Evolutionary conservation across 2,329 filamentous ascomycete genomes (phyloP), one percentile per base, ranked within the genome.

Genomic region (Colletotrichum tamarilloi): DNA sequence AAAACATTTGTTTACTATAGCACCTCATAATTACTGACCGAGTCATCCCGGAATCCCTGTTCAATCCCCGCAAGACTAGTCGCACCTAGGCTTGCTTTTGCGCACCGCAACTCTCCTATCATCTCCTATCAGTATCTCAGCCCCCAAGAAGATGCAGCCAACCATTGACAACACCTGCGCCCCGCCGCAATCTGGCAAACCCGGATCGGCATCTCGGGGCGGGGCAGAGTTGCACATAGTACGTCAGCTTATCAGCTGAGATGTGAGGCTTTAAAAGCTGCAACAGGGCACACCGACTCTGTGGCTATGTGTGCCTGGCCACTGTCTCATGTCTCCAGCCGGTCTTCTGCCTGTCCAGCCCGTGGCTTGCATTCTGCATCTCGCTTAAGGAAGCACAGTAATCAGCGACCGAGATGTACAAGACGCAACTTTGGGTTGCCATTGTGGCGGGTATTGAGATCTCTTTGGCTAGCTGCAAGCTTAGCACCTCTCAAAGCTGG

Each of bases 211-310:
- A 22, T 56, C 16, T 22, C 52, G 52, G 24, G 35, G 62, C 62
- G 62, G 62, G 62, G 62, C 62, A 57, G 12, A 49, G 52, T 22
- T 57, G 11, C 32, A 42, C 38, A 16, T 14, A 42, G 14, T 2
- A 42, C 22, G 12, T 49, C 38, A 55, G 52, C 62, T 55, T 56
- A 57, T 57, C 62, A 65, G 62, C 28, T 63, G 46, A 56, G 49
- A n/a, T 28, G 38, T 11, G n/a, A 22, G 62, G 32, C 52, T 42
- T 42, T 56, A 5, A 42, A 55, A 22, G 49, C 16, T 22, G 32
- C 26, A 28, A 65, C 11, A 42, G 49, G 49, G 19, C 14, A 38
- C 8, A 12, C 22, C 22, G 46, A 14, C 46, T 32, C 14, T 55
- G 26, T 46, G 22, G 16, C 24, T 22, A 22, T 28, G 26, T 22